Evolutionary conservation across 768 basidiomycete genomes (phyloP).

Genomic region (Boletus rubroflammeus): DNA sequence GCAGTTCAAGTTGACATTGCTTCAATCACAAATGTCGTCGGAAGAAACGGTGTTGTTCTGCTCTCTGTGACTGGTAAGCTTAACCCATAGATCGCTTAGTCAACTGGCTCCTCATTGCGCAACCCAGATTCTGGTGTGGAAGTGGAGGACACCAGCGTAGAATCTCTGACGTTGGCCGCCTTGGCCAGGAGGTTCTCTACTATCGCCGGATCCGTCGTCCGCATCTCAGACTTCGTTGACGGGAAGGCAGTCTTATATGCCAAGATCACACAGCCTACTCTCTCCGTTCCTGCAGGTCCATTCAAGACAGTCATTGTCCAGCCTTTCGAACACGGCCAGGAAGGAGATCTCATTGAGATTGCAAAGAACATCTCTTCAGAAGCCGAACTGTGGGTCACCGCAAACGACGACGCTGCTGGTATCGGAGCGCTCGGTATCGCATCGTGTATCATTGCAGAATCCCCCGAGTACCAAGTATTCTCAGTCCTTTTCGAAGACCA

Average conservation of each 20-base stretch:
- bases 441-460: slow-evolving; percentile 29
- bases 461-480: slow-evolving; percentile 27
- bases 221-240: slow-evolving; percentile 6
- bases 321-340: slow-evolving; percentile 24
- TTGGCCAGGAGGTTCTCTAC: slow-evolving; percentile 10
- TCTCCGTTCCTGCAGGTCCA: slow-evolving; percentile 11
- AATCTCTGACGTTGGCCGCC: slow-evolving; percentile 11
- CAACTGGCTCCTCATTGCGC: neutral
- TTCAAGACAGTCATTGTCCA: slow-evolving; percentile 28
- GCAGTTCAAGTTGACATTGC: slow-evolving; percentile 18
- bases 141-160: slow-evolving; percentile 14
- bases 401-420: slow-evolving; percentile 29
- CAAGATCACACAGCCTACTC: slow-evolving; percentile 12
- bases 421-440: slow-evolving; percentile 30
- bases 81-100: neutral
- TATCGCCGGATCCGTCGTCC: slow-evolving; percentile 12
- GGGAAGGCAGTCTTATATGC: slow-evolving; percentile 15
- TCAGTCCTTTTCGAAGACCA: slow-evolving; percentile 31
- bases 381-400: slow-evolving; percentile 28
- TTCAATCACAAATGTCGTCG: slow-evolving; percentile 25
- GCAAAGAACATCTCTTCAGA: slow-evolving; percentile 23
- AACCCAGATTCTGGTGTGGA: slow-evolving; percentile 14
- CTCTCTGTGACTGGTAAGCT: slow-evolving; percentile 22
- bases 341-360: slow-evolving; percentile 28
- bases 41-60: slow-evolving; percentile 19